These are phyloP conservation scores for Boletus sensibilis DNA, from an alignment of 768 basidiomycete species.

Conservation along the genomic window DNA sequence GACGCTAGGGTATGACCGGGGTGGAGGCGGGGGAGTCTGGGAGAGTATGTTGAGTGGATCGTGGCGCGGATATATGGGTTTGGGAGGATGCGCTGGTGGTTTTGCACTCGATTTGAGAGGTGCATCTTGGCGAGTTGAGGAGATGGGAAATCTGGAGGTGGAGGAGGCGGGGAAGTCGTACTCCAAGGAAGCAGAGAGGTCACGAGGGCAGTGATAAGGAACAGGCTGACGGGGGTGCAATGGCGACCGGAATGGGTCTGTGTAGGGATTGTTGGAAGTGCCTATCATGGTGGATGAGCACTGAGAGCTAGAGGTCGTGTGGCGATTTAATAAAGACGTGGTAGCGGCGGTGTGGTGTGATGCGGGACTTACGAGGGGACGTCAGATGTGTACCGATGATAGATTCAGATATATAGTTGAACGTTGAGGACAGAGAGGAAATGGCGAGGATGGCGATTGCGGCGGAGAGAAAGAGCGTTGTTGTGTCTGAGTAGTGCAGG, in stretches of 20 bases:
- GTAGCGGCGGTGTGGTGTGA: neutral
- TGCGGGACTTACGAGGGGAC: constrained; percentile 6
- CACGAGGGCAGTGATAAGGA: constrained; percentile 13
- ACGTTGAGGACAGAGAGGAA: neutral
- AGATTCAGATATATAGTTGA: neutral
- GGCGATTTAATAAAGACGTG: constrained; percentile 15
- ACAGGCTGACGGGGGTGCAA: constrained; percentile 17
- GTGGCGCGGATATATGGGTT: constrained; percentile 31
- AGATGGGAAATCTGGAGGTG: constrained; percentile 36
- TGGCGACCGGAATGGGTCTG: constrained; percentile 14
- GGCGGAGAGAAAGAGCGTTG: constrained; percentile 18
- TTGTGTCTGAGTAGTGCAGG: constrained; percentile 16
- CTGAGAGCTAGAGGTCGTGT: constrained; percentile 7
- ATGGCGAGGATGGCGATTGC: constrained; percentile 6
- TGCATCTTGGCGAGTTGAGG: constrained; percentile 37
- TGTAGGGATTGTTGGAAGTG: neutral
- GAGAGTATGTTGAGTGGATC: constrained; percentile 33
- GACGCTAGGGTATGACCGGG: constrained; percentile 22
- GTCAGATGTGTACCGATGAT: neutral
- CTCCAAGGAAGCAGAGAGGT: constrained; percentile 17
- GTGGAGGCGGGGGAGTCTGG: constrained; percentile 17
- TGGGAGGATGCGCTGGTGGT: constrained; percentile 24
- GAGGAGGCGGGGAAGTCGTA: constrained; percentile 24
- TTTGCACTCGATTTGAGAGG: constrained; percentile 19
- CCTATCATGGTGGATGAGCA: constrained; percentile 20